A percentile compares a stretch with the other conserved stretches of the same genome.
These are phyloP conservation scores for Cladosporium sp. DNA, from an alignment of 2,329 filamentous ascomycete genomes.

Conservation along the genomic window DNA sequence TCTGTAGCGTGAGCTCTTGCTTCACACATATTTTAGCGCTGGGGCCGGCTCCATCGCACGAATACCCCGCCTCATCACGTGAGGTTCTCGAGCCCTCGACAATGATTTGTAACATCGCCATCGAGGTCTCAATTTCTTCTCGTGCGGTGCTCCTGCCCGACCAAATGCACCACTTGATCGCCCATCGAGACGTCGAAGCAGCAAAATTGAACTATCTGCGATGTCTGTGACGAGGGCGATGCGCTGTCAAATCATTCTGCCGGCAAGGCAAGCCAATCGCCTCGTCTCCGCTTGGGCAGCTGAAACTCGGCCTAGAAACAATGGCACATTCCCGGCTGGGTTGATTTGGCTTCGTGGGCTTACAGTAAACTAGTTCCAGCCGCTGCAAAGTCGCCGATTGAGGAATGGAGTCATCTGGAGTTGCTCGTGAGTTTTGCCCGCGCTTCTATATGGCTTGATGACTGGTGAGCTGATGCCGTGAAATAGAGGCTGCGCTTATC, in stretches of 20 bases:
- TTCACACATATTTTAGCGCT: not conserved
- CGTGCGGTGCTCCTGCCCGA: not conserved
- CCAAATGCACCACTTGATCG: not conserved
- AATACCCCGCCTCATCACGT: constrained; percentile 4
- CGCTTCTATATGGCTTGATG: not conserved
- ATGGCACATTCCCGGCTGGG: constrained; percentile 17
- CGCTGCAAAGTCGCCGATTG: constrained; percentile 1
- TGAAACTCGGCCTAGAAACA: constrained; percentile 18
- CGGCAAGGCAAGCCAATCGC: constrained; percentile 18
- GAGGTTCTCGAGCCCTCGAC: not conserved
- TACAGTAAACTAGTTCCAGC: constrained; percentile 6
- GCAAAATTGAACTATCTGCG: not conserved
- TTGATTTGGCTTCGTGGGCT: constrained; percentile 17
- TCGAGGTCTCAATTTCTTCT: not conserved
- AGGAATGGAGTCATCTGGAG: constrained; percentile 1
- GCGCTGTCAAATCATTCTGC: constrained; percentile 8
- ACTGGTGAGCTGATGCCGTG: not conserved
- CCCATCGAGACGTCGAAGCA: not conserved
- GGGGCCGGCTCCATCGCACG: not conserved
- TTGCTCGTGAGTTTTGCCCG: not conserved
- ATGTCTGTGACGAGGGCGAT: constrained; percentile 5
- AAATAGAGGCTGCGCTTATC: not conserved
- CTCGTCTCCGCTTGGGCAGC: constrained; percentile 13
- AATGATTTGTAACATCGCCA: not conserved
- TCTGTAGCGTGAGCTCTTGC: not conserved